Conservation (phyloP, 164 flowering plant species). For the Amborella trichopoda region DNA sequence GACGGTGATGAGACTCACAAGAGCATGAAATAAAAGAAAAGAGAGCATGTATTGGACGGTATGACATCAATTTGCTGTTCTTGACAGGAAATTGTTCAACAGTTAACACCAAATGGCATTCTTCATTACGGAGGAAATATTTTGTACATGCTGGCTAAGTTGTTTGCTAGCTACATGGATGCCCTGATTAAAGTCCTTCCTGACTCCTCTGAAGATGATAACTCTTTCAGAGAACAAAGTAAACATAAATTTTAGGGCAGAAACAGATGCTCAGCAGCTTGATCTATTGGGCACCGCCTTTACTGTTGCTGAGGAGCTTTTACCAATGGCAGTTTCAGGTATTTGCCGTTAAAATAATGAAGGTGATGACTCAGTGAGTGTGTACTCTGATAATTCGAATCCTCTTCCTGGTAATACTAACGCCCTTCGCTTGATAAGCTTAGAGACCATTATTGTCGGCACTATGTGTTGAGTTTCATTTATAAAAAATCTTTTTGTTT, state of each 20-base stretch:
- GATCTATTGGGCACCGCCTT: slow-evolving; percentile 83
- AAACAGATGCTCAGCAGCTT: slow-evolving; percentile 94
- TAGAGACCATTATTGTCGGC: slow-evolving; percentile 82
- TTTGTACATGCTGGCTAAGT: slow-evolving; percentile 47
- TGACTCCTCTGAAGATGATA: slow-evolving; percentile 78
- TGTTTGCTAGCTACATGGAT: slow-evolving; percentile 77
- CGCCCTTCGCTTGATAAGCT: slow-evolving; percentile 86
- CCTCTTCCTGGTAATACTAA: slow-evolving; percentile 20
- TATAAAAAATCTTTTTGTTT: no score
- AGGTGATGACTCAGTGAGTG: slow-evolving; percentile 31
- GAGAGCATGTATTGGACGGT: no score
- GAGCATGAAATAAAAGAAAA: no score
- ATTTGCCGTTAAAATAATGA: slow-evolving; percentile 39
- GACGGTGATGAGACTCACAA: no score
- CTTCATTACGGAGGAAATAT: slow-evolving; percentile 72
- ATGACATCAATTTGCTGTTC: slow-evolving; percentile 3
- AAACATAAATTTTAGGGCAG: slow-evolving; percentile 49
- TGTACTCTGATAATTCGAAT: slow-evolving; percentile 20
- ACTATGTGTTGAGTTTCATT: slow-evolving; percentile 84
- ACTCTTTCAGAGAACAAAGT: slow-evolving; percentile 58
- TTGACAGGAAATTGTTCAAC: slow-evolving; percentile 70
- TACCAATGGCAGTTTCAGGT: slow-evolving; percentile 47
- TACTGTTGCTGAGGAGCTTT: slow-evolving; percentile 71
- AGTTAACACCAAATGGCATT: slow-evolving; percentile 52
- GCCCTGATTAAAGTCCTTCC: slow-evolving; percentile 60